Conservation (phyloP, 116 monocot genomes). For the Zostera marina region DNA sequence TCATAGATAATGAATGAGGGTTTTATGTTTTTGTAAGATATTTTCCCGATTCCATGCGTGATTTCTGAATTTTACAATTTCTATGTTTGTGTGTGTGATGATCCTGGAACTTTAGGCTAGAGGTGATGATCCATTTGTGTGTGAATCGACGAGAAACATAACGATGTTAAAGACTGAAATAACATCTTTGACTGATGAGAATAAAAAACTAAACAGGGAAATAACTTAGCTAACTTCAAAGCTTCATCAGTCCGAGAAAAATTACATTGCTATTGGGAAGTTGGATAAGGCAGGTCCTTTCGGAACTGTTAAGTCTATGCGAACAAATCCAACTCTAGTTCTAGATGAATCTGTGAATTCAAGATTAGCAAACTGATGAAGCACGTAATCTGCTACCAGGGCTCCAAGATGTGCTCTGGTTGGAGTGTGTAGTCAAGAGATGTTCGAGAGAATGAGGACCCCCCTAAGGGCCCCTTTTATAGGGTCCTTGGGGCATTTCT, state of each 20-base stretch:
- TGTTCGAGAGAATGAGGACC: too few relatives aligned
- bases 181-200: conserved; percentile 35
- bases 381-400: too few relatives aligned
- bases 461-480: too few relatives aligned
- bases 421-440: too few relatives aligned
- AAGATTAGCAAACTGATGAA: conserved; percentile 38
- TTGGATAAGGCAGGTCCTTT: conserved; percentile 64
- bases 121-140: conserved; percentile 2
- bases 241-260: conserved; percentile 47
- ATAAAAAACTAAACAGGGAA: conserved; percentile 60
- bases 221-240: conserved; percentile 32
- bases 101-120: not conserved
- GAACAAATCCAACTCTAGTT: conserved; percentile 55
- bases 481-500: too few relatives aligned
- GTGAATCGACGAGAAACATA: conserved; percentile 19
- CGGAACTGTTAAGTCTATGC: conserved; percentile 56
- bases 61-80: too few relatives aligned
- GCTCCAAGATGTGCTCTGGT: too few relatives aligned
- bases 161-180: conserved; percentile 51
- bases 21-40: not conserved
- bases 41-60: too few relatives aligned
- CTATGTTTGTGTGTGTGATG: too few relatives aligned
- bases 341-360: conserved; percentile 83
- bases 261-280: conserved; percentile 22
- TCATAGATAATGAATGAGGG: not conserved